phyloP scores from a whole-genome alignment of 225 moss, liverwort and hornwort species.

The Pleurozium schreberi region DNA sequence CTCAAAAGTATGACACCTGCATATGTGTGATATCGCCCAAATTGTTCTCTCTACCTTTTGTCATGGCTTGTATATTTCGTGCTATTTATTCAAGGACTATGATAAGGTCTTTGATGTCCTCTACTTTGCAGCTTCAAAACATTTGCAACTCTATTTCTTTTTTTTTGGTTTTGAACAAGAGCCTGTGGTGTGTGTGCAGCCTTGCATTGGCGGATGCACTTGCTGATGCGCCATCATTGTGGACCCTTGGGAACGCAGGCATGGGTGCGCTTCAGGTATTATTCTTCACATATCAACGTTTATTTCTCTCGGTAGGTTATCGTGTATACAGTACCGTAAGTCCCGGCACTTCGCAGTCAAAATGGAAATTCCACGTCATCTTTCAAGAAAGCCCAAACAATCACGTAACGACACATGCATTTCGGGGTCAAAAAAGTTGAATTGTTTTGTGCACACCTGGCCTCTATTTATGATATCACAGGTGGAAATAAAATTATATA shows the following conservation, averaged over 20 bases:
- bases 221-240: conserved; percentile 84
- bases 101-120: not conserved
- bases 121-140: not conserved
- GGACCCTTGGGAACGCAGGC: conserved; percentile 91
- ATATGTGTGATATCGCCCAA: not conserved
- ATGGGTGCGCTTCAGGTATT: conserved; percentile 90
- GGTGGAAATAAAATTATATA: no score
- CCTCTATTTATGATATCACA: not conserved
- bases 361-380: not conserved
- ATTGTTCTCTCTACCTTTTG: not conserved
- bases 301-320: not conserved
- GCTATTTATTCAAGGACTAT: not conserved
- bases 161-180: conserved; percentile 1
- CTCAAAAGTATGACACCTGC: not conserved
- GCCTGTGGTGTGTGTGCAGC: conserved; percentile 18
- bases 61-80: not conserved
- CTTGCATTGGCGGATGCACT: conserved; percentile 81
- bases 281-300: not conserved
- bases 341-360: not conserved
- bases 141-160: not conserved
- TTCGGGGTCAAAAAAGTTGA: not conserved
- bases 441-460: not conserved
- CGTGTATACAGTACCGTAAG: not conserved
- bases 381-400: not conserved
- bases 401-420: not conserved